Evolutionary conservation across 371 early-diverging fungal species (phyloP).

Genomic region (Dichotomocladium elegans): DNA sequence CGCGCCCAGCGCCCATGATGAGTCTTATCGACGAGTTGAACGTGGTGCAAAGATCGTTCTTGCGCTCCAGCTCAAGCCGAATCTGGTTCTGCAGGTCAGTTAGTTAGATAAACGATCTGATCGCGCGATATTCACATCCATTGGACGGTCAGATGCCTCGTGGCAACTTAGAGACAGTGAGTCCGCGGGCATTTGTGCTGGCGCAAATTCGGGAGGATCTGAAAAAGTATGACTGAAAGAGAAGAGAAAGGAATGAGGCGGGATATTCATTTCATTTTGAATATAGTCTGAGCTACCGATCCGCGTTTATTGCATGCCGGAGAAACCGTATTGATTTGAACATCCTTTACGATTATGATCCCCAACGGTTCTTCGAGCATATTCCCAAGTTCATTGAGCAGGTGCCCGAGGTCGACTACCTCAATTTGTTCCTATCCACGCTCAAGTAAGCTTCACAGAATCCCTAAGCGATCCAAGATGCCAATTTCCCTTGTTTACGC

Average conservation of each 20-base stretch:
- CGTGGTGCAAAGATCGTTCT: slow-evolving; percentile 85
- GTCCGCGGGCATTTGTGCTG: slow-evolving; percentile 89
- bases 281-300: slow-evolving; percentile 65
- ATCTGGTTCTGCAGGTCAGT: slow-evolving; percentile 74
- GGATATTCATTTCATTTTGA: too few species aligned
- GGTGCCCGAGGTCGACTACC: slow-evolving; percentile 77
- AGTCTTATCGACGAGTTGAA: slow-evolving; percentile 82
- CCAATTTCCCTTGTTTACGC: too few species aligned
- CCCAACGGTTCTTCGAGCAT: slow-evolving; percentile 64
- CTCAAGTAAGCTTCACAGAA: slow-evolving; percentile 41
- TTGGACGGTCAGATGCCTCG: slow-evolving; percentile 75
- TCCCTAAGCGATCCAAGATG: background rate
- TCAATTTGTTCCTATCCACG: slow-evolving; percentile 88
- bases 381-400: slow-evolving; percentile 71
- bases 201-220: slow-evolving; percentile 72
- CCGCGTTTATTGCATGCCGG: slow-evolving; percentile 84
- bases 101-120: background rate
- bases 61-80: slow-evolving; percentile 67
- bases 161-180: slow-evolving; percentile 95
- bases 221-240: slow-evolving; percentile 36
- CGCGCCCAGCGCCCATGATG: slow-evolving; percentile 59
- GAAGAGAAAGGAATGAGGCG: background rate
- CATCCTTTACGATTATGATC: slow-evolving; percentile 77
- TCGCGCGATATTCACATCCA: background rate
- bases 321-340: slow-evolving; percentile 93